Conservation (phyloP, 1,284 basidiomycete genomes). For the Laetiporus sulphureus region DNA sequence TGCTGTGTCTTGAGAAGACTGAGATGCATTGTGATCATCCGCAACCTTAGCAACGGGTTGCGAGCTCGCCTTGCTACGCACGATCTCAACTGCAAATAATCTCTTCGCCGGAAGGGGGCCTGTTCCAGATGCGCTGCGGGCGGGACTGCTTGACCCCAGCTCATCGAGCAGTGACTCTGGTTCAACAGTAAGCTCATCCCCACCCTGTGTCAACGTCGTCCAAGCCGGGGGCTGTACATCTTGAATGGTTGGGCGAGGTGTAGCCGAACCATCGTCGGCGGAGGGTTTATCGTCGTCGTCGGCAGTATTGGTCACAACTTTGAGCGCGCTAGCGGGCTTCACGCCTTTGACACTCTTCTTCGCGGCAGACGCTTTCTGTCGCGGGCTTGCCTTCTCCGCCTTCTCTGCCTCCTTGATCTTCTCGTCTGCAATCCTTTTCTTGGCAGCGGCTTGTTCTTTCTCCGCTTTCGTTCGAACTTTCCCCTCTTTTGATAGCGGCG, state of each 20-base stretch:
- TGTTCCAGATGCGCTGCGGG: constrained; percentile 3
- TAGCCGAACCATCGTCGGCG: not conserved
- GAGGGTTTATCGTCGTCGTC: not conserved
- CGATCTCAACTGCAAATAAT: no score
- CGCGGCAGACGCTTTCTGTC: not conserved
- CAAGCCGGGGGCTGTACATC: no score
- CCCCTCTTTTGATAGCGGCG: not conserved
- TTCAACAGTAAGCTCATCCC: no score
- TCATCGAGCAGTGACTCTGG: constrained; percentile 30
- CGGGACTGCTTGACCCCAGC: constrained; percentile 31
- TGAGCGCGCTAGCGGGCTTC: not conserved
- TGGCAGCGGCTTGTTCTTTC: not conserved
- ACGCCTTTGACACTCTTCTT: not conserved
- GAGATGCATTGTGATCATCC: no score
- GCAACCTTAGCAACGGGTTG: no score
- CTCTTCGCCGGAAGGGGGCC: no score
- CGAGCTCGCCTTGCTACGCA: no score
- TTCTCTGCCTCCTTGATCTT: not conserved
- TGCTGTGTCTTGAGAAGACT: no score
- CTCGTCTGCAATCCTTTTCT: not conserved
- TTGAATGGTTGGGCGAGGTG: not conserved
- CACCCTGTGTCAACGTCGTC: no score
- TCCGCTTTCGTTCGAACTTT: not conserved
- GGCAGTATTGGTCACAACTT: not conserved
- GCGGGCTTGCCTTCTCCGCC: not conserved